A percentile compares a stretch with the other conserved stretches of the same genome.
Evolutionary conservation across 768 basidiomycete genomes (phyloP).

Genomic region (Phylloporus scabripes): DNA sequence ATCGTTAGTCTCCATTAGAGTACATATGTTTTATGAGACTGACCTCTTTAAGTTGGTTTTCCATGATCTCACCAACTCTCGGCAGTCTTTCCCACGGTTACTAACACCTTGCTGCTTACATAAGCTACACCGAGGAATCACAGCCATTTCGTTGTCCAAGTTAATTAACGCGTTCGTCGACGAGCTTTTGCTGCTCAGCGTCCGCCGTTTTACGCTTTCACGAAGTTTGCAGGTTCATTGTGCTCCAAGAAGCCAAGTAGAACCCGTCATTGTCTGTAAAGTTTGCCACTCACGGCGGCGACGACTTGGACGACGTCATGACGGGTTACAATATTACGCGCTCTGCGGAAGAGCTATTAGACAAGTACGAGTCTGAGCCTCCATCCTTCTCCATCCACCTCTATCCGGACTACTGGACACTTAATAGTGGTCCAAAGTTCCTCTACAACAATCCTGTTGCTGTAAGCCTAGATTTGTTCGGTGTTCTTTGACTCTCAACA

Average conservation of each 20-base stretch:
- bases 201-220: neutral
- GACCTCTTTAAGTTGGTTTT: conserved; percentile 39
- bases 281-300: conserved; percentile 1
- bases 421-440: conserved; percentile 79
- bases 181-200: neutral
- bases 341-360: conserved; percentile 53
- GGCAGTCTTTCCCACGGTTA: conserved; percentile 18
- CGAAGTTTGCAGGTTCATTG: neutral
- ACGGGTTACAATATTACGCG: conserved; percentile 72
- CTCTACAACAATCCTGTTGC: conserved; percentile 76
- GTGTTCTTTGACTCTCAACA: conserved; percentile 4
- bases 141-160: neutral
- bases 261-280: neutral
- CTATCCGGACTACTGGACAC: conserved; percentile 73
- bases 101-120: conserved; percentile 12
- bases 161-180: conserved; percentile 20
- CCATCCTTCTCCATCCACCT: conserved; percentile 79
- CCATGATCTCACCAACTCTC: conserved; percentile 26
- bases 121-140: conserved; percentile 10
- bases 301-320: conserved; percentile 37
- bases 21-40: conserved; percentile 5
- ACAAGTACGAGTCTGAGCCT: conserved; percentile 47
- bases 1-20: conserved; percentile 6
- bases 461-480: conserved; percentile 26
- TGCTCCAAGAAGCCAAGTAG: neutral